These are phyloP conservation scores for Starmerella kuoi DNA, from an alignment of 805 yeast genomes.

Conservation along the genomic window DNA sequence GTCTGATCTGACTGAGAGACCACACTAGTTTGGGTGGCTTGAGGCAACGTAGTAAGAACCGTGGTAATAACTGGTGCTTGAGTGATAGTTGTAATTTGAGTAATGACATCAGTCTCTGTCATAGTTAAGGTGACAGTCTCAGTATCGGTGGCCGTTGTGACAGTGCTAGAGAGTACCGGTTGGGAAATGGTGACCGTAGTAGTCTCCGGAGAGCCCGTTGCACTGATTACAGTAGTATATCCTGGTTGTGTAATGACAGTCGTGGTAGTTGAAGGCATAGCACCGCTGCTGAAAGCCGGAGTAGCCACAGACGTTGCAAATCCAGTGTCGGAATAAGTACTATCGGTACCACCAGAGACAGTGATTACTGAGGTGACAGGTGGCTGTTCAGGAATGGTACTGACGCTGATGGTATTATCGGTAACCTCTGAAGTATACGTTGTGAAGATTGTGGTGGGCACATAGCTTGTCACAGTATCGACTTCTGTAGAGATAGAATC, in stretches of 20 bases:
- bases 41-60: constrained; percentile 4
- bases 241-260: constrained; percentile 12
- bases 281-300: background rate
- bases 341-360: background rate
- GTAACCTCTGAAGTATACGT: constrained; percentile 9
- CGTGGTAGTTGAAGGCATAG: constrained; percentile 1
- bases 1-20: constrained; percentile 8
- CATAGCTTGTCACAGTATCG: constrained; percentile 2
- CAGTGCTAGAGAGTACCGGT: constrained; percentile 9
- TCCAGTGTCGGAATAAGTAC: background rate
- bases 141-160: constrained; percentile 6
- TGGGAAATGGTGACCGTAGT: constrained; percentile 11
- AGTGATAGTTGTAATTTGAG: constrained; percentile 3
- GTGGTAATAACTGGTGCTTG: constrained; percentile 4
- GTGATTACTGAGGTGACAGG: background rate
- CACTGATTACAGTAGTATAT: constrained; percentile 9
- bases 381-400: constrained; percentile 14
- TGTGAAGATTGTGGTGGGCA: constrained; percentile 4
- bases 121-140: constrained; percentile 7
- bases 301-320: constrained; percentile 1
- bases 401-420: constrained; percentile 1
- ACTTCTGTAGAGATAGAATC: background rate
- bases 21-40: constrained; percentile 3
- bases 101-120: constrained; percentile 4
- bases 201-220: constrained; percentile 9